phyloP scores from a whole-genome alignment of 2,329 filamentous ascomycete genomes.

The Talaromyces sp. region DNA sequence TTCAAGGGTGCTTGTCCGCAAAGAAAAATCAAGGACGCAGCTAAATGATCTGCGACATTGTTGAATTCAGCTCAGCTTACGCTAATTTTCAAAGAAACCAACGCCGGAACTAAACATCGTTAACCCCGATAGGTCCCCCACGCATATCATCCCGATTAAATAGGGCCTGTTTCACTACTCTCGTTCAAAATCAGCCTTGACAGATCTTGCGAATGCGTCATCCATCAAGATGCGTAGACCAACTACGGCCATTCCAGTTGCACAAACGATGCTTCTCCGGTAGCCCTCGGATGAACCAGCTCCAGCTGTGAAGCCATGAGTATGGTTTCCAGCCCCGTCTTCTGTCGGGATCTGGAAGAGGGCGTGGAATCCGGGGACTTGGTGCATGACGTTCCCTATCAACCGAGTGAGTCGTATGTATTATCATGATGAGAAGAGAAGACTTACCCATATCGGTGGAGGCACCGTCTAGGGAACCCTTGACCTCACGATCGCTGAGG shows the following conservation, averaged over 20 bases:
- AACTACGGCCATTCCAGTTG: conserved; percentile 17
- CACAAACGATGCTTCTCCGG: conserved; percentile 13
- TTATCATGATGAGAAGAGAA: neutral
- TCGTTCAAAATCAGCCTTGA: conserved; percentile 14
- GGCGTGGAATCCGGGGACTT: conserved; percentile 46
- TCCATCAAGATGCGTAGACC: conserved; percentile 16
- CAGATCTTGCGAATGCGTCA: conserved; percentile 9
- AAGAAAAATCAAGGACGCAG: neutral
- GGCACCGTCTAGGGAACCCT: conserved; percentile 40
- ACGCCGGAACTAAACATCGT: neutral
- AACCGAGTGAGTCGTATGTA: neutral
- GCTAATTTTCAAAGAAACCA: neutral
- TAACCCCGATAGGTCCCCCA: neutral
- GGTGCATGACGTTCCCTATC: conserved; percentile 43
- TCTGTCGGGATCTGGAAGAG: conserved; percentile 43
- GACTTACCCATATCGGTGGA: conserved; percentile 19
- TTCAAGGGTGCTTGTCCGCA: neutral
- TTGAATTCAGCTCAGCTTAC: neutral
- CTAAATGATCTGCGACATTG: neutral
- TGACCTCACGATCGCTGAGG: conserved; percentile 21
- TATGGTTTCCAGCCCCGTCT: conserved; percentile 26
- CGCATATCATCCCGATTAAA: no score
- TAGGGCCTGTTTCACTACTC: neutral
- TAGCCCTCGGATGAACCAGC: conserved; percentile 33
- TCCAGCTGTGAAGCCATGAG: conserved; percentile 40